phyloP scores from a whole-genome alignment of 768 basidiomycete genomes.

The Lactarius sp. region DNA sequence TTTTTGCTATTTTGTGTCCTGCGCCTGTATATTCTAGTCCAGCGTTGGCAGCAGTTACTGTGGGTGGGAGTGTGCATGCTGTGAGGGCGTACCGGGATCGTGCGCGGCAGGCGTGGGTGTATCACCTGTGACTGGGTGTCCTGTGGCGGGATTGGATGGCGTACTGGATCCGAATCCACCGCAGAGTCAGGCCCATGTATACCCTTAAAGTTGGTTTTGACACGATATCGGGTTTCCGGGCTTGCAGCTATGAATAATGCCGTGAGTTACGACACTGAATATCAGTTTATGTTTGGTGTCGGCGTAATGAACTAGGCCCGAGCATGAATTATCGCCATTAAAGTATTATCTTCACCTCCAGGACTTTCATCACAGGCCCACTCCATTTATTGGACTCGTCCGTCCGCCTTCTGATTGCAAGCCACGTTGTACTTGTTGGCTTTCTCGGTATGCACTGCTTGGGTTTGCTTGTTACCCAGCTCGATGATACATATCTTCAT shows the following conservation, averaged over 20 bases:
- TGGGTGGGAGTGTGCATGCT: slow-evolving; percentile 1
- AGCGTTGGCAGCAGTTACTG: no score
- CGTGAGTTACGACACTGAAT: background rate
- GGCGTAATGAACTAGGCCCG: background rate
- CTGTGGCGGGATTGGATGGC: no score
- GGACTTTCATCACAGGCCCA: slow-evolving; percentile 2
- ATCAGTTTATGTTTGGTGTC: slow-evolving; percentile 1
- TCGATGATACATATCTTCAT: slow-evolving; percentile 1
- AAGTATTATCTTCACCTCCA: background rate
- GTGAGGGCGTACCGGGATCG: background rate
- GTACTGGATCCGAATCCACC: background rate
- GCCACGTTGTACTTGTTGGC: background rate
- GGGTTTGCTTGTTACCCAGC: background rate
- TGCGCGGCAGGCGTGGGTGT: background rate
- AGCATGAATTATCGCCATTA: background rate
- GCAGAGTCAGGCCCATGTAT: background rate
- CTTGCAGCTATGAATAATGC: background rate
- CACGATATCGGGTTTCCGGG: no score
- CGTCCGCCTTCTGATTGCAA: background rate
- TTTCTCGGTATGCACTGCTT: slow-evolving; percentile 8
- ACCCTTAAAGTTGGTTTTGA: background rate
- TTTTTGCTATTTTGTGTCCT: no score
- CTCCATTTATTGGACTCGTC: slow-evolving; percentile 4
- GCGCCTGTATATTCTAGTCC: no score
- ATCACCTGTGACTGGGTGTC: no score